Percentiles rank a stretch among this genome's conserved stretches.
These are phyloP conservation scores for Paecilomyces dactylethromorphus DNA, from an alignment of 2,329 filamentous ascomycete genomes.

Conservation along the genomic window DNA sequence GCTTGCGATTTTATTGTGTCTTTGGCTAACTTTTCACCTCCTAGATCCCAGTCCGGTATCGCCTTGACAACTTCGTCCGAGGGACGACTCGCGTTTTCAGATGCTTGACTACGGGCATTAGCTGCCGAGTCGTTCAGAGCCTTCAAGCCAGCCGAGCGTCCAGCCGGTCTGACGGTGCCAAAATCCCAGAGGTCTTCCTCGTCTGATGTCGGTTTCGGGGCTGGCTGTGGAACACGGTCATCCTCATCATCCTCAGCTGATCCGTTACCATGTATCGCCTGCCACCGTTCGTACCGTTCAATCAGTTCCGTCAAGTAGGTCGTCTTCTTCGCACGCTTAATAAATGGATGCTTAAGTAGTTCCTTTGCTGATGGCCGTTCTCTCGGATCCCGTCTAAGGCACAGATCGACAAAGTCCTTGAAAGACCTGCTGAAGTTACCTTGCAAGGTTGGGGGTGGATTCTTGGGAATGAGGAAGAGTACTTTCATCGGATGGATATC, in stretches of 20 bases:
- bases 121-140: conserved; percentile 74
- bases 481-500: conserved; percentile 99
- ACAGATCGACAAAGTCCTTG: conserved; percentile 78
- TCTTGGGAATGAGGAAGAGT: conserved; percentile 91
- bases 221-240: conserved; percentile 32
- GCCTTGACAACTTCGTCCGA: conserved; percentile 18
- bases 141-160: conserved; percentile 58
- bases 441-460: conserved; percentile 73
- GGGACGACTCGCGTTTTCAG: conserved; percentile 45
- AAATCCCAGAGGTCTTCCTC: conserved; percentile 97
- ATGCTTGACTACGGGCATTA: conserved; percentile 61
- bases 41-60: conserved; percentile 23
- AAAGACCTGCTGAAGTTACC: conserved; percentile 76
- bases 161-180: conserved; percentile 82
- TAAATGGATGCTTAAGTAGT: conserved; percentile 81
- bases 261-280: conserved; percentile 67
- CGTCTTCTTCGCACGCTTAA: conserved; percentile 86
- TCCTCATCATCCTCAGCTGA: conserved; percentile 61
- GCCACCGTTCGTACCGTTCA: conserved; percentile 82
- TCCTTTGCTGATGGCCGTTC: conserved; percentile 84
- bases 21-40: conserved; percentile 15
- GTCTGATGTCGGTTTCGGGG: conserved; percentile 41
- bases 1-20: conserved; percentile 42
- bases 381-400: conserved; percentile 79
- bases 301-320: conserved; percentile 96